These are phyloP conservation scores for Xylariaceae sp. DNA, from an alignment of 2,329 filamentous ascomycete genomes.

Conservation along the genomic window DNA sequence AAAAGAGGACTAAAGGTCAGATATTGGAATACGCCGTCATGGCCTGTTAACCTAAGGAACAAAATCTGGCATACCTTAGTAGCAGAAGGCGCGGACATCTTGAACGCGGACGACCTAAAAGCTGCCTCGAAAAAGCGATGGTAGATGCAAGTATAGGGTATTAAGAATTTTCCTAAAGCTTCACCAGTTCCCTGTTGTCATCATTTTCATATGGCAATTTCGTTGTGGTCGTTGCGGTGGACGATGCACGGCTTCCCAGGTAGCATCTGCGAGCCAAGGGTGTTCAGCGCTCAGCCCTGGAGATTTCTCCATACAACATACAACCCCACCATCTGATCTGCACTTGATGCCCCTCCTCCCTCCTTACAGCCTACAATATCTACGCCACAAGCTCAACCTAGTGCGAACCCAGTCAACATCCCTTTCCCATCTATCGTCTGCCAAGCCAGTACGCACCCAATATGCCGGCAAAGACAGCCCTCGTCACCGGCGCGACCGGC, in stretches of 20 bases:
- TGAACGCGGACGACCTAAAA: slow-evolving; percentile 67
- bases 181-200: background rate
- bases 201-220: background rate
- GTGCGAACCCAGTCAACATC: background rate
- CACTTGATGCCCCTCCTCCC: slow-evolving; percentile 6
- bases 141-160: slow-evolving; percentile 31
- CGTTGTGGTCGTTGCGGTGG: background rate
- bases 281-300: too few relatives aligned
- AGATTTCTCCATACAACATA: too few relatives aligned
- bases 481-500: slow-evolving; percentile 86
- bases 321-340: background rate
- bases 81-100: slow-evolving; percentile 63
- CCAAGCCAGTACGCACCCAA: background rate
- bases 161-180: background rate
- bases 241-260: background rate
- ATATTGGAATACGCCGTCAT: slow-evolving; percentile 67
- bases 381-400: slow-evolving; percentile 16
- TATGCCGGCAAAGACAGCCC: slow-evolving; percentile 59
- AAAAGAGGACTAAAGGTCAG: slow-evolving; percentile 60
- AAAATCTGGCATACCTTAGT: slow-evolving; percentile 62
- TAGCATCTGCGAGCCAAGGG: too few relatives aligned
- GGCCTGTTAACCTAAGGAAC: slow-evolving; percentile 62
- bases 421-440: background rate
- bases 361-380: too few relatives aligned
- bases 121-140: slow-evolving; percentile 52